phyloP scores from a whole-genome alignment of 73 alveolate genomes.

The Tetrahymena malaccensis region DNA sequence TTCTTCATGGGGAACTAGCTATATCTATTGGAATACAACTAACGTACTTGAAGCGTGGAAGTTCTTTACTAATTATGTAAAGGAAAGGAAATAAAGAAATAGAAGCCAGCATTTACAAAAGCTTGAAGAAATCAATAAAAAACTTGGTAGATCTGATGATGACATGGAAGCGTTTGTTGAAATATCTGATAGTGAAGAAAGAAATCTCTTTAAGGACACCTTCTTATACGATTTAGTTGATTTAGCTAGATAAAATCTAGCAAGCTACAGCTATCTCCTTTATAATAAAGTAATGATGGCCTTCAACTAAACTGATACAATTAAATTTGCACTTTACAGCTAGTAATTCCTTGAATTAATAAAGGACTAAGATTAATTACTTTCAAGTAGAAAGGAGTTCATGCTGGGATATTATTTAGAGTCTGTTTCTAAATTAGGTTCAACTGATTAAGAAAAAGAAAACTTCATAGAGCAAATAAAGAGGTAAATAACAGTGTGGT shows the following conservation, averaged over 20 bases:
- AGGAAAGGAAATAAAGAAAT: neutral
- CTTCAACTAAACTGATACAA: neutral
- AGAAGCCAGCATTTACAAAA: neutral
- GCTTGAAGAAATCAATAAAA: neutral
- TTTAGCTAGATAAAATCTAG: neutral
- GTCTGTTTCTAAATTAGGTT: neutral
- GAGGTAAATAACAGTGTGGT: neutral
- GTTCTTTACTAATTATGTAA: neutral
- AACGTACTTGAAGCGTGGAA: neutral
- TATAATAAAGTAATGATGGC: neutral
- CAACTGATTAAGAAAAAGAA: neutral
- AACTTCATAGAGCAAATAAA: neutral
- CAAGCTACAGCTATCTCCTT: neutral
- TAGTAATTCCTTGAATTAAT: neutral
- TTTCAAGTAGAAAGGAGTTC: neutral
- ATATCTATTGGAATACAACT: neutral
- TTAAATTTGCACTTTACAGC: neutral
- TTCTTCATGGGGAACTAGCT: neutral
- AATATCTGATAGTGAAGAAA: neutral
- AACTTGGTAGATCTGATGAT: neutral
- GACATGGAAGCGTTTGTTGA: neutral
- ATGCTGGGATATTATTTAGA: neutral
- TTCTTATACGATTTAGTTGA: neutral
- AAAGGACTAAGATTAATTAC: neutral
- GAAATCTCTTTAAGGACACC: neutral